Percentiles rank a stretch among this genome's conserved stretches.
Evolutionary conservation across 495 filamentous ascomycete genomes (phyloP).

Genomic region (Collariella sp.): DNA sequence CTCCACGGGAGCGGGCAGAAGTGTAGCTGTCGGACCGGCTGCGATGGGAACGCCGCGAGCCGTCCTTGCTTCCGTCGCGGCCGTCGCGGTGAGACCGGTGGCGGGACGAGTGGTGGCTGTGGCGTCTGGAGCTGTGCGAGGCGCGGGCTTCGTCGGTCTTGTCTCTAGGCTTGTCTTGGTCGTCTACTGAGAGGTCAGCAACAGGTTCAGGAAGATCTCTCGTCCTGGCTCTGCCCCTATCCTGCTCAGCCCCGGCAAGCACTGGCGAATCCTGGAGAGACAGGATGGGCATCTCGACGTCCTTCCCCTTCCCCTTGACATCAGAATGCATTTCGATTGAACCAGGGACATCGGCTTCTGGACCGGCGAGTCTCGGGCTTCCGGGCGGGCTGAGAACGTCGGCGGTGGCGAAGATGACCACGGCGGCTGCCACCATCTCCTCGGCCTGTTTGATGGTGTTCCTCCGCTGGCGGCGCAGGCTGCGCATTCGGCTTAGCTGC

Average conservation of each 20-base stretch:
- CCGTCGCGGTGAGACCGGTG: conserved; percentile 26
- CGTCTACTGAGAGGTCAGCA: conserved; percentile 42
- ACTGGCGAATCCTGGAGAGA: conserved; percentile 13
- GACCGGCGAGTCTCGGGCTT: conserved; percentile 25
- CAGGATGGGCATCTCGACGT: conserved; percentile 20
- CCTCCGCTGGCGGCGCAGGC: conserved; percentile 31
- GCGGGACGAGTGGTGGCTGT: conserved; percentile 28
- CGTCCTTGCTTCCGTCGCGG: conserved; percentile 29
- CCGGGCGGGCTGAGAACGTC: conserved; percentile 31
- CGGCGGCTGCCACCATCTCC: conserved; percentile 40
- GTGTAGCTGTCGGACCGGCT: conserved; percentile 28
- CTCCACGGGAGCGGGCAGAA: conserved; percentile 20
- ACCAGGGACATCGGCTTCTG: conserved; percentile 22
- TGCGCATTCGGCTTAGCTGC: conserved; percentile 32
- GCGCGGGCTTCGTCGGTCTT: conserved; percentile 26
- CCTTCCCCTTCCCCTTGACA: conserved; percentile 27
- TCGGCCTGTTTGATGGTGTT: conserved; percentile 36
- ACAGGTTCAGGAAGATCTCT: conserved; percentile 29
- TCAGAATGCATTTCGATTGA: conserved; percentile 27
- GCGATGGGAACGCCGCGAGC: conserved; percentile 27
- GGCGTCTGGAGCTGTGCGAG: conserved; percentile 25
- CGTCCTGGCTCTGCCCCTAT: conserved; percentile 25
- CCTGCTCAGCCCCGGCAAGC: conserved; percentile 10
- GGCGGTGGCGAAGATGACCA: conserved; percentile 39
- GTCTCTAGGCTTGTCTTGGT: conserved; percentile 31